A percentile compares a stretch with the other conserved stretches of the same genome.
Conservation (phyloP, 2,329 filamentous ascomycete genomes). For the Herpotrichia juniperi region DNA sequence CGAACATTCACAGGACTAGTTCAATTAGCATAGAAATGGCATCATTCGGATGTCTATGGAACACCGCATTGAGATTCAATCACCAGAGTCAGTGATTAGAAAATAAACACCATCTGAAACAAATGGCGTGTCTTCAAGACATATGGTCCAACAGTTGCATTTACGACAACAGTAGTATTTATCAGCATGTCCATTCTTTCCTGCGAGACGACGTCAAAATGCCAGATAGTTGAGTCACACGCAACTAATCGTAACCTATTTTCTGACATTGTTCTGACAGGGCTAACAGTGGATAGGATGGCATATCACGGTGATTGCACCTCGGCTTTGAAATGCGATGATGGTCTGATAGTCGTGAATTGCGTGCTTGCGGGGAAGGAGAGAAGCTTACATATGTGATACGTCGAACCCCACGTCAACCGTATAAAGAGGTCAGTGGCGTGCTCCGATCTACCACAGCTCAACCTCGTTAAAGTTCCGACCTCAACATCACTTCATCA, state of each 20-base stretch:
- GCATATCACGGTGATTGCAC: constrained; percentile 4
- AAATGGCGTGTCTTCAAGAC: neutral
- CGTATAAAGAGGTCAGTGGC: neutral
- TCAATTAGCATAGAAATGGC: neutral
- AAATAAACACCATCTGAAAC: neutral
- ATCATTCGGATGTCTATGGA: no score
- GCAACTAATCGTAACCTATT: neutral
- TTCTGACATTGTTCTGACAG: neutral
- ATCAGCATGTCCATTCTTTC: neutral
- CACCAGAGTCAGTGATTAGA: no score
- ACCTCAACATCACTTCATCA: neutral
- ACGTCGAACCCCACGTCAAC: neutral
- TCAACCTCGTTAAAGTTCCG: neutral
- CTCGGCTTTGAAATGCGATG: constrained; percentile 25
- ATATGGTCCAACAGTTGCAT: neutral
- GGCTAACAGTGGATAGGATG: constrained; percentile 3
- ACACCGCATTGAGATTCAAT: no score
- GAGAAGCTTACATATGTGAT: constrained; percentile 10
- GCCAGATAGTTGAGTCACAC: neutral
- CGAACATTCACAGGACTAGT: no score
- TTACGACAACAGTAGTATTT: no score
- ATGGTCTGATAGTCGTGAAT: constrained; percentile 22
- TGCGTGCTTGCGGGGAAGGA: constrained; percentile 41
- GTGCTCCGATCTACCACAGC: neutral
- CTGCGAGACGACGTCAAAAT: neutral